Evolutionary conservation across 1,284 basidiomycete species (phyloP), one percentile per base, ranked within the genome.

Genomic region (Papiliotrema terrestris): DNA sequence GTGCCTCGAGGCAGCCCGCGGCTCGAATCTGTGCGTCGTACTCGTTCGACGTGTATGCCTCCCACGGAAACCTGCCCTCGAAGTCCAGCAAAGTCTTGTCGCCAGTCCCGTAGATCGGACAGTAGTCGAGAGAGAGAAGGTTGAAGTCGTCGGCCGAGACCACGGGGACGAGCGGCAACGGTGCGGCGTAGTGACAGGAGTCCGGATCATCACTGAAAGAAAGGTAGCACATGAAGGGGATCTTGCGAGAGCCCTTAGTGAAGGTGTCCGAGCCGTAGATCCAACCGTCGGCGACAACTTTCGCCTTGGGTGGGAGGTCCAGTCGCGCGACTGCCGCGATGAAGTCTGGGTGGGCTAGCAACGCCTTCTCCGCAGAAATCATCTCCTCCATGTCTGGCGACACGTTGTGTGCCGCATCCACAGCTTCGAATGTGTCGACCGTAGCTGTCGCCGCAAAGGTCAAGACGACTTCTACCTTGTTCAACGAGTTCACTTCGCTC

Each of bases 131-230:
- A 6, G 49, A 49, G 1, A 52, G 41, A n/a, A 73, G 53, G 37
- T 55, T 54, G 26, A 51, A 57, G 26, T 43, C 46, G 8, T 57
- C 43, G 6, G 61, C 50, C 37, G 38, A 22, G 43, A 76, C 56
- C 29, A 68, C 63, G 4, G 76, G 76, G 22, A 74, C 59, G 46
- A 78, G 57, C 3, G 76, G 75, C 8, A 77, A 58, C 1, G 76
- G 76, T 17, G 62, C 61, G 26, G 73, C 61, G 60, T 77, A 77
- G 63, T 76, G 74, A 59, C 66, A 68, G 37, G 63, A 60, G 47
- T 62, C 59, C 26, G 47, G 46, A 36, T 54, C n/a, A 37, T 38
- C 32, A 23, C 23, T 26, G 37, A 49, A 48, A 20, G 42, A 20
- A 9, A 52, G 43, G 51, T 52, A 52, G 29, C 14, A 14, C 51